phyloP scores from a whole-genome alignment of 495 filamentous ascomycete species.

The Penicillium canescens region DNA sequence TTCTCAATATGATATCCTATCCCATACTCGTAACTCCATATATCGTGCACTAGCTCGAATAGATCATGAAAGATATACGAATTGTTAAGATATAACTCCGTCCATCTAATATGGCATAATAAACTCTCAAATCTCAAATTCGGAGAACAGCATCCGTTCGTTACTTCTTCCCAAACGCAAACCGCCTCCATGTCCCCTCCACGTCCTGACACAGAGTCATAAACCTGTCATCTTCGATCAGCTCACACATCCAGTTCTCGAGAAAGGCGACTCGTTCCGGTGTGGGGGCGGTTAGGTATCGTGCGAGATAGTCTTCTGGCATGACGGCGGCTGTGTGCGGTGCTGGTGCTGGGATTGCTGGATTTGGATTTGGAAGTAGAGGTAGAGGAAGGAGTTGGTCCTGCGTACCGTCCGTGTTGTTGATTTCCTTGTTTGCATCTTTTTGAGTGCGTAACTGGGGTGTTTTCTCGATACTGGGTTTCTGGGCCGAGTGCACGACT shows the following conservation, averaged over 20 bases:
- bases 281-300: conserved; percentile 33
- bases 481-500: neutral
- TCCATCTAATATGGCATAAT: neutral
- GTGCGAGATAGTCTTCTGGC: conserved; percentile 29
- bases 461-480: neutral
- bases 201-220: conserved; percentile 43
- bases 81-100: neutral
- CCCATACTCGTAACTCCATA: neutral
- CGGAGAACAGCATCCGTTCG: neutral
- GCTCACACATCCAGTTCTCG: conserved; percentile 45
- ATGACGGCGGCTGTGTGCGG: conserved; percentile 6
- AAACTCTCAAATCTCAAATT: too few species aligned
- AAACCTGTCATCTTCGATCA: conserved; percentile 47
- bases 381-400: neutral
- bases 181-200: conserved; percentile 44
- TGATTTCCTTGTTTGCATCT: neutral
- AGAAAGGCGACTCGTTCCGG: conserved; percentile 35
- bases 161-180: conserved; percentile 36
- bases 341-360: conserved; percentile 10
- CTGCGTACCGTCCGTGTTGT: neutral
- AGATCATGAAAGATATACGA: neutral
- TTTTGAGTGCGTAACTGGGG: neutral
- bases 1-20: neutral
- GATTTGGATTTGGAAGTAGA: neutral
- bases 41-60: too few species aligned